phyloP scores from a whole-genome alignment of 805 yeast genomes.

The Ogataea corticis region DNA sequence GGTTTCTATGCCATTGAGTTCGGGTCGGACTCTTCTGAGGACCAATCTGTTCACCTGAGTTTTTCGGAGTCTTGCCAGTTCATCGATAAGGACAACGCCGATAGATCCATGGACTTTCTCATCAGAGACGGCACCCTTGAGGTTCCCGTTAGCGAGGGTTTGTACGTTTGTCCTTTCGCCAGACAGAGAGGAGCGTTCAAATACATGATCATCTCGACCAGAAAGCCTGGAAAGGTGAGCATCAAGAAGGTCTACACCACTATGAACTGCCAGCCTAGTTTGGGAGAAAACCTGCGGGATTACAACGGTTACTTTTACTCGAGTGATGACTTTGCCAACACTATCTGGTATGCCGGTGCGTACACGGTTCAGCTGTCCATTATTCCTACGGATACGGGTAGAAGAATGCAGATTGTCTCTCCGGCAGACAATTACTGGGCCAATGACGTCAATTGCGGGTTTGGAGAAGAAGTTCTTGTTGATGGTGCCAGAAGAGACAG shows the following conservation, averaged over 20 bases:
- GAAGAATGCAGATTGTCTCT: slow-evolving; percentile 3
- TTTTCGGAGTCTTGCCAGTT: slow-evolving; percentile 6
- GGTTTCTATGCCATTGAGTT: slow-evolving; percentile 4
- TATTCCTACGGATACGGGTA: slow-evolving; percentile 2
- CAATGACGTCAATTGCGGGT: slow-evolving; percentile 5
- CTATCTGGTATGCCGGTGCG: slow-evolving; percentile 6
- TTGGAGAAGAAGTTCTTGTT: slow-evolving; percentile 2
- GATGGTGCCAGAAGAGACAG: slow-evolving; percentile 4
- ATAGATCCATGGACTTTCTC: slow-evolving; percentile 4
- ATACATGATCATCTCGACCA: slow-evolving; percentile 3
- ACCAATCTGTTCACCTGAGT: slow-evolving; percentile 3
- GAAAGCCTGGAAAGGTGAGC: slow-evolving; percentile 1
- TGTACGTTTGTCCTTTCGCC: slow-evolving; percentile 4
- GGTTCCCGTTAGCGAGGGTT: slow-evolving; percentile 2
- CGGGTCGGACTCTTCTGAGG: slow-evolving; percentile 1
- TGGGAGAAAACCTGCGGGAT: background rate
- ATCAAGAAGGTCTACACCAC: slow-evolving; percentile 1
- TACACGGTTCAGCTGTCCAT: slow-evolving; percentile 5
- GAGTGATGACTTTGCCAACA: slow-evolving; percentile 4
- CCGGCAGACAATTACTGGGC: slow-evolving; percentile 4
- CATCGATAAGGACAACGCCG: slow-evolving; percentile 2
- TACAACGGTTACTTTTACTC: slow-evolving; percentile 4
- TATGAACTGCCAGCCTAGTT: slow-evolving; percentile 4
- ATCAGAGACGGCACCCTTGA: slow-evolving; percentile 4
- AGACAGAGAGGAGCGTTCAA: slow-evolving; percentile 1